Base-by-base conservation (phyloP, 2,329 filamentous ascomycete species). In the Alternaria viburni region DNA sequence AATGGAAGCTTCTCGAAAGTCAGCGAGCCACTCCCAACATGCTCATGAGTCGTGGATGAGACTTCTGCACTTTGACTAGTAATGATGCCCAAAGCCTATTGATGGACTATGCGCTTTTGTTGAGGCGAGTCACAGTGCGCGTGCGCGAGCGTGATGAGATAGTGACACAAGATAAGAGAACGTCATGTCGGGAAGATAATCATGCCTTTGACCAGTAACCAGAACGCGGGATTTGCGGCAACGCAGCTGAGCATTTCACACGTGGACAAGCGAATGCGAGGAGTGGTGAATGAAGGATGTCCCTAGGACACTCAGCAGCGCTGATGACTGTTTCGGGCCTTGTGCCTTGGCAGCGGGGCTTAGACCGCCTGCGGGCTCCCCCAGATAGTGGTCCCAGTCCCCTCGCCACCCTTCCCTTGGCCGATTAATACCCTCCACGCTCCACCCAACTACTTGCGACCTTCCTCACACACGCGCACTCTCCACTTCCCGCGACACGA, bases 341-440 rank as follows among this genome's bases (percentile, higher is more conserved):
- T 41, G 49, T 15, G 19, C n/a, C 56, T 62, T 54, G 60, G 60
- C 49, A 59, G 60, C 26, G 60, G 60, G 60, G 60, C 60, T 59
- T 59, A 62, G 60, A 62, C 60, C 60, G 50, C 54, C 43, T 50
- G 23, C 47, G 43, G 59, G 54, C 54, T 57, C 36, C 36, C 44
- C 44, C 44, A 28, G 32, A 54, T 44, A 44, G n/a, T n/a, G n/a
- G n/a, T n/a, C n/a, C n/a, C n/a, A n/a, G 32, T 59, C 54, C 60
- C 51, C 56, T 62, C 56, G 60, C 60, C 60, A 62, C 60, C 21
- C 56, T 62, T 47, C 49, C 60, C 56, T 62, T 54, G 30, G 49
- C 60, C 49, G 56, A 32, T 59, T 59, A 62, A 50, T 62, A 62
- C 30, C 50, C 50, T 54, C 60, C 26, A 45, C 50, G 25, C 47